Base-by-base conservation (phyloP, 345 rosid genomes). In the Rhizophora apiculata region DNA sequence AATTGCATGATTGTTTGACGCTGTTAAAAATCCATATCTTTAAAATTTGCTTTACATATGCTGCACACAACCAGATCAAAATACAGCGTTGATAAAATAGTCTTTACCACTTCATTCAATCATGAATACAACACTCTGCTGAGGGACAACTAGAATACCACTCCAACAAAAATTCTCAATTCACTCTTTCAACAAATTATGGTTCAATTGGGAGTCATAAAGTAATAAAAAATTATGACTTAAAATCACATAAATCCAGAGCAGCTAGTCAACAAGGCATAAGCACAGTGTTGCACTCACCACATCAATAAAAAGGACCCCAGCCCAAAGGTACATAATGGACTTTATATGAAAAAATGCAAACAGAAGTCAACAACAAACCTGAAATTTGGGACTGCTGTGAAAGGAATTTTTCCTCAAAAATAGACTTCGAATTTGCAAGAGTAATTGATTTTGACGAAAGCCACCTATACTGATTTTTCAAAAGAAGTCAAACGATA, bases 401-500 rank as follows among this genome's bases (percentile, higher is more conserved):
- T 5, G 99, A 85, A 77, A 95, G 91, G 70, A 92, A 95, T 77
- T 92, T 95, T 82, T 95, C 99, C 86, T 92, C 99, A 71, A 95
- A 90, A 62, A 87, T 82, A 72, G 98, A 87, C 80, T 87, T 90
- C 27, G 88, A 58, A 74, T 76, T 89, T 58, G 87, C 60, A 22
- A 79, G 72, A 80, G 79, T 70, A 78, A 84, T 82, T 60, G 97
- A 85, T 84, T 90, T 92, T 72, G 97, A 86, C 69, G 99, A 95
- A 81, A 95, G 90, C 99, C 99, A 92, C 92, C 92, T 88, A 85
- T 95, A 95, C 99, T 95, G 97, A 80, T 78, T 82, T 73, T 65
- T 78, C 54, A 26, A 68, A 52, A 80, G 65, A 81, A 66, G 60
- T 27, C 59, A 82, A 71, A 69, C 62, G 79, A 63, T 55, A 21